Base-by-base conservation (phyloP, 768 basidiomycete genomes). In the Pleurotus cornucopiae region DNA sequence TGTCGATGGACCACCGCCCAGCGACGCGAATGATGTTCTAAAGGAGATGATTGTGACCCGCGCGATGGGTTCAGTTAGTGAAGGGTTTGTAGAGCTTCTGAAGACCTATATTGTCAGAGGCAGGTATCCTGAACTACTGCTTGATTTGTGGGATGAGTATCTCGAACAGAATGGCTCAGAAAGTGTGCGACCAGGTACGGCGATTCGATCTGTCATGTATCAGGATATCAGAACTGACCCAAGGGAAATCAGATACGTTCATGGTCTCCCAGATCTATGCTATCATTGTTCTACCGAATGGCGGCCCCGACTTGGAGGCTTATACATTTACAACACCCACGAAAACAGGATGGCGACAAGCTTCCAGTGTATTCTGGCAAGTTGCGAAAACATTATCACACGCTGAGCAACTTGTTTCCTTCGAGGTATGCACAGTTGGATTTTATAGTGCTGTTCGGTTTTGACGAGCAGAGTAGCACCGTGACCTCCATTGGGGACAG, bases 401-500 rank as follows among this genome's bases (percentile, higher is more conserved):
- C 44, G 97, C 93, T 1, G 97, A 99, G 66, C 77, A 81, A 37
- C 71, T 87, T 48, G 84, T 88, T 12, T 77, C 82, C 11, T 98
- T 99, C 56, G 97, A 99, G 83, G 96, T 97, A 60, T 55, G 81
- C 62, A 43, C 40, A 2, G 38, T 49, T 4, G 6, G 34, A n/a
- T 11, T 47, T 14, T 44, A 25, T 38, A 51, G 5, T 37, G 16
- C 18, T 34, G 23, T 18, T 47, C 41, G 23, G 40, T 18, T 13
- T 41, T 49, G 9, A 54, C 61, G 26, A 59, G 52, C 25, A 39
- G 25, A 37, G 43, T 52, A 99, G 96, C 97, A 99, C 71, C 93
- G 97, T 30, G 97, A 99, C 69, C 82, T 99, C n/a, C 97, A 99
- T 64, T 93, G 92, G 84, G 97, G 97, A 18, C 97, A 99, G 69